Evolutionary conservation across 2,329 filamentous ascomycete genomes (phyloP).

Genomic region (Lachnellula arida): DNA sequence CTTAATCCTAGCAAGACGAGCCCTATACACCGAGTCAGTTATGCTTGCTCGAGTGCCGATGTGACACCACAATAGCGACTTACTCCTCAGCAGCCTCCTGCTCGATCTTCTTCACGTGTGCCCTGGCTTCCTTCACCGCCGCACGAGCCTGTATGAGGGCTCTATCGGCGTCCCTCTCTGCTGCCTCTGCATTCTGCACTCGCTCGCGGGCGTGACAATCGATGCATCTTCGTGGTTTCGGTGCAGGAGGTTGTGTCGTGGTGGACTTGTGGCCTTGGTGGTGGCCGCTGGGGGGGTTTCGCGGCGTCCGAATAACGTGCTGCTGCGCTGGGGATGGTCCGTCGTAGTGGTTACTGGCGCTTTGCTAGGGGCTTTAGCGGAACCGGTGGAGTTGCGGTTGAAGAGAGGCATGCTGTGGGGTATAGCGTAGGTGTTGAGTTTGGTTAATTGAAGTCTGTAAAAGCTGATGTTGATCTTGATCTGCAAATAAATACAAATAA

Average conservation of each 20-base stretch:
- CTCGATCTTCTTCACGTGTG: conserved; percentile 59
- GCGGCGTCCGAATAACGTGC: conserved; percentile 34
- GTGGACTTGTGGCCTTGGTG: conserved; percentile 22
- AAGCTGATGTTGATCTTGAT: background rate
- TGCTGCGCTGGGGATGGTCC: conserved; percentile 2
- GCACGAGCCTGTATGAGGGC: conserved; percentile 54
- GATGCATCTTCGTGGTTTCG: conserved; percentile 53
- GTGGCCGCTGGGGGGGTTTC: conserved; percentile 27
- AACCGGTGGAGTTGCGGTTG: conserved; percentile 1
- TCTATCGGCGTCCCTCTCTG: conserved; percentile 61
- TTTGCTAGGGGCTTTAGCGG: background rate
- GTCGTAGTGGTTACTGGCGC: conserved; percentile 1
- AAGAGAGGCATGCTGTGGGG: conserved; percentile 17
- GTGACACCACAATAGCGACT: background rate
- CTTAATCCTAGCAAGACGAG: conserved; percentile 62
- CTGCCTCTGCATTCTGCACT: conserved; percentile 56
- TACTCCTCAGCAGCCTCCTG: conserved; percentile 58
- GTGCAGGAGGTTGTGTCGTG: conserved; percentile 36
- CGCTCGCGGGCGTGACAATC: conserved; percentile 57
- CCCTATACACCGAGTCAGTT: conserved; percentile 23
- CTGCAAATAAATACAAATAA: background rate
- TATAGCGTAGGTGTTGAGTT: background rate
- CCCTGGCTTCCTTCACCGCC: conserved; percentile 57
- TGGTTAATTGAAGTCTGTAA: background rate
- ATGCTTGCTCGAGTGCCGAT: background rate